phyloP scores from a whole-genome alignment of 2,329 filamentous ascomycete genomes.

The Alternaria ventricosa region DNA sequence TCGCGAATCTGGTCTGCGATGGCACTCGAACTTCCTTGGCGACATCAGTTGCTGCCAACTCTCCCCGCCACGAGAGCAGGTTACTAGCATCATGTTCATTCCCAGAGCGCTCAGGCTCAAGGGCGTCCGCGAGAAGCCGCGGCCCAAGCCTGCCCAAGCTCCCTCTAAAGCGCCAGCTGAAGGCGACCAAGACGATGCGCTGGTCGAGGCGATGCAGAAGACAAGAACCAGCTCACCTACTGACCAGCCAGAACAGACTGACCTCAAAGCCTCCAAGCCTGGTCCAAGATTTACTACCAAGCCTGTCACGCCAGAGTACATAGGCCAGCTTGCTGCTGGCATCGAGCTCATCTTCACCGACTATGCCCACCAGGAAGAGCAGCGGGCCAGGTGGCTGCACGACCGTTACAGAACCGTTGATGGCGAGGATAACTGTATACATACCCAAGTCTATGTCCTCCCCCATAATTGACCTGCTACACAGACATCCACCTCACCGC shows the following conservation, averaged over 20 bases:
- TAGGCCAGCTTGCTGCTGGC: conserved; percentile 39
- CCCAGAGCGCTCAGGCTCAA: conserved; percentile 44
- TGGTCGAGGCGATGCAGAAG: conserved; percentile 31
- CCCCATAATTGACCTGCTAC: not conserved
- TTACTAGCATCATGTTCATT: no score
- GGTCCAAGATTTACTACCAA: conserved; percentile 29
- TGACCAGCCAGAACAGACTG: conserved; percentile 13
- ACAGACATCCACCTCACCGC: conserved; percentile 42
- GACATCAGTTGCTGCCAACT: not conserved
- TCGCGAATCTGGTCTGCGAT: not conserved
- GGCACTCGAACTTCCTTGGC: not conserved
- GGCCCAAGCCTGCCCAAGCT: conserved; percentile 10
- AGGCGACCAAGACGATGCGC: conserved; percentile 26
- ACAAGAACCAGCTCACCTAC: conserved; percentile 30
- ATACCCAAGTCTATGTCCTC: not conserved
- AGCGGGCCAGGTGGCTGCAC: conserved; percentile 34
- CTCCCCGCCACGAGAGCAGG: not conserved
- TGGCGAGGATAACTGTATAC: conserved; percentile 34
- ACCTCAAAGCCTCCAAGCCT: conserved; percentile 12
- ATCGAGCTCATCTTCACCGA: conserved; percentile 46
- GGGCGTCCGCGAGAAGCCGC: conserved; percentile 29
- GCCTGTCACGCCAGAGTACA: conserved; percentile 33
- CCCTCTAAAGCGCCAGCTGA: conserved; percentile 1
- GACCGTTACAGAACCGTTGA: conserved; percentile 32
- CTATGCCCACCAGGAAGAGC: conserved; percentile 43